Percentiles rank a stretch among this genome's conserved stretches.
Conservation (phyloP, 2,329 filamentous ascomycete species). For the Hypoxylon rubiginosum region DNA sequence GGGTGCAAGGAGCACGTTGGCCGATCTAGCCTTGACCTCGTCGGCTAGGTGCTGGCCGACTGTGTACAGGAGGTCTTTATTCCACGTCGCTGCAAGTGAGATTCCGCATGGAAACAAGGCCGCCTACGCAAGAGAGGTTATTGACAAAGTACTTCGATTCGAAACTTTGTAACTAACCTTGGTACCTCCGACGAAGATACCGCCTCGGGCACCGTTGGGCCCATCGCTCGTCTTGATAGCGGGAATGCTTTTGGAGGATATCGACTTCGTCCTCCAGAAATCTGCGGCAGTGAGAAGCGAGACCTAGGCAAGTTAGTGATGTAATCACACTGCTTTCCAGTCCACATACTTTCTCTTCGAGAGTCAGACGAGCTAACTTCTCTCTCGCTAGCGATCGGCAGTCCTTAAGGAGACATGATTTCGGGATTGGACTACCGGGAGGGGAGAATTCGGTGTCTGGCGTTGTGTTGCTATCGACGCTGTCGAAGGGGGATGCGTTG, state of each 20-base stretch:
- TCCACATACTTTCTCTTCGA: conserved; percentile 68
- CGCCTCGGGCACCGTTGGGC: conserved; percentile 77
- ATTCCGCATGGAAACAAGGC: conserved; percentile 85
- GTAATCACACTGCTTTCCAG: neutral
- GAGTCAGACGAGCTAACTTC: conserved; percentile 65
- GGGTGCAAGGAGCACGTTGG: conserved; percentile 79
- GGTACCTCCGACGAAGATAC: conserved; percentile 76
- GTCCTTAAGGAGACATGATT: conserved; percentile 53
- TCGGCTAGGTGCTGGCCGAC: conserved; percentile 79
- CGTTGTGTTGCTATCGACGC: conserved; percentile 58
- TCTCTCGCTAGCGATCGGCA: conserved; percentile 60
- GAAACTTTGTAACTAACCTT: conserved; percentile 58
- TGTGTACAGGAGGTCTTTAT: conserved; percentile 75
- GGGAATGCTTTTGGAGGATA: conserved; percentile 73
- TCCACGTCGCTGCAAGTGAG: conserved; percentile 84
- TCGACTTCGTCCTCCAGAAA: conserved; percentile 77
- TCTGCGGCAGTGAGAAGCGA: conserved; percentile 73
- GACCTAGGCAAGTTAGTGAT: conserved; percentile 57
- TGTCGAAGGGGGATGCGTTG: conserved; percentile 54
- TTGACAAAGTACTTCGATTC: neutral
- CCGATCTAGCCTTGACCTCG: conserved; percentile 79
- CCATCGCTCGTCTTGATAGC: conserved; percentile 77
- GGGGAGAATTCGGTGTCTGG: conserved; percentile 65
- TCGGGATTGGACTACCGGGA: conserved; percentile 59
- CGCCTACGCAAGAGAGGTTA: conserved; percentile 61